Evolutionary conservation across 2,329 filamentous ascomycete genomes (phyloP).

Genomic region (Tolypocladium capitatum): DNA sequence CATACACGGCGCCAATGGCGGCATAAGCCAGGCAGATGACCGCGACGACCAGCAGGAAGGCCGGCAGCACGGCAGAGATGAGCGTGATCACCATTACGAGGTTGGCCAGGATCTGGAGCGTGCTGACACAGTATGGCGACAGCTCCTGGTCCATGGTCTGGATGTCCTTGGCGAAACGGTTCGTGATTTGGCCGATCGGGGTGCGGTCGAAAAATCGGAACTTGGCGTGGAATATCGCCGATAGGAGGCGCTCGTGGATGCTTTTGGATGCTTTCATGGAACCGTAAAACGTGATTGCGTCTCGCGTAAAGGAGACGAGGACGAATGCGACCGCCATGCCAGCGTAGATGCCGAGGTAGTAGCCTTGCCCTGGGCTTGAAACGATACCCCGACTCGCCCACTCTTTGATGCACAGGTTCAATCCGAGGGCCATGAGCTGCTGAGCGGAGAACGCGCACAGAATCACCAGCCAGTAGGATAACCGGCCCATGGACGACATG

Average conservation of each 20-base stretch:
- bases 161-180: constrained; percentile 2
- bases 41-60: neutral
- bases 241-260: constrained; percentile 2
- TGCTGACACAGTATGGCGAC: neutral
- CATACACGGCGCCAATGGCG: neutral
- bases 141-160: neutral
- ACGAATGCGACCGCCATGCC: neutral
- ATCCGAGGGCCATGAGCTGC: neutral
- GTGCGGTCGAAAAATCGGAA: constrained; percentile 2
- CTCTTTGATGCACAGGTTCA: neutral
- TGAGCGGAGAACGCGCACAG: neutral
- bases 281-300: neutral
- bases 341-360: constrained; percentile 1
- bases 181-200: constrained; percentile 1
- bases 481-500: neutral
- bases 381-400: neutral
- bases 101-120: neutral
- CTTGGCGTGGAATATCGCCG: constrained; percentile 3
- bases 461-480: neutral
- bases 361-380: neutral
- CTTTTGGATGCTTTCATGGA: neutral
- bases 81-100: neutral
- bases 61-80: neutral
- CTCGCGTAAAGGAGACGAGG: neutral
- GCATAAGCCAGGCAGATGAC: neutral